Percentiles rank a stretch among this genome's conserved stretches.
phyloP scores from a whole-genome alignment of 176 grass and related monocot genomes.

The Triticum aestivum region DNA sequence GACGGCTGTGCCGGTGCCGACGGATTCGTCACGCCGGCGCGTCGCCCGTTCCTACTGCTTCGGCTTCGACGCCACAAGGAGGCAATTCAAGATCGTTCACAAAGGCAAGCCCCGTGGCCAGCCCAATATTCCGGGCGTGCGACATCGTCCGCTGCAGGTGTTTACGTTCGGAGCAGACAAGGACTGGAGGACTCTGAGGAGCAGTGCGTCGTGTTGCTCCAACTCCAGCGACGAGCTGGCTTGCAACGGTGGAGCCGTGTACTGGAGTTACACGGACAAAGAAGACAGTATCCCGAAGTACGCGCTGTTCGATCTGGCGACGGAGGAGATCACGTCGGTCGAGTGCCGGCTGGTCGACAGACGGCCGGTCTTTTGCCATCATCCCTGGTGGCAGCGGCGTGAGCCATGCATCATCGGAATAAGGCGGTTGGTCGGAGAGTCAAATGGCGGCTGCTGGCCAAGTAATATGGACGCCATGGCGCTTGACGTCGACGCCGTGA shows the following conservation, averaged over 20 bases:
- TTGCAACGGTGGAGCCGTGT: not conserved
- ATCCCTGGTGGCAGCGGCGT: not conserved
- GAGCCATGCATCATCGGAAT: not conserved
- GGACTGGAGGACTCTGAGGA: slow-evolving; percentile 1
- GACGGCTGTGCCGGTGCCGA: not conserved
- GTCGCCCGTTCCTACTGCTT: not conserved
- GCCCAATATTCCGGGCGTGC: no score
- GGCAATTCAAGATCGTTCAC: not conserved
- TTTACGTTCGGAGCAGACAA: not conserved
- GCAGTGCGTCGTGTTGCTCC: not conserved
- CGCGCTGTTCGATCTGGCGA: not conserved
- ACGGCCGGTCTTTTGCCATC: not conserved
- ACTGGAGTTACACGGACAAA: slow-evolving; percentile 2
- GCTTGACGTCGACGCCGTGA: not conserved
- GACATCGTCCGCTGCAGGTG: not conserved
- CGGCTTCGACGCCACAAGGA: not conserved
- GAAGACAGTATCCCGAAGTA: not conserved
- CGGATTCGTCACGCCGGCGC: not conserved
- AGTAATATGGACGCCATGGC: not conserved
- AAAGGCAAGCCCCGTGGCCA: not conserved
- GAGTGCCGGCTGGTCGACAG: not conserved
- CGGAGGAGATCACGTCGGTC: not conserved
- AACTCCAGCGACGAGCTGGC: not conserved
- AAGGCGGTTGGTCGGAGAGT: not conserved
- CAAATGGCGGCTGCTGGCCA: not conserved